A percentile compares a stretch with the other conserved stretches of the same genome.
Evolutionary conservation across 2,329 filamentous ascomycete species (phyloP).

Genomic region (Sporothrix euskadiensis): DNA sequence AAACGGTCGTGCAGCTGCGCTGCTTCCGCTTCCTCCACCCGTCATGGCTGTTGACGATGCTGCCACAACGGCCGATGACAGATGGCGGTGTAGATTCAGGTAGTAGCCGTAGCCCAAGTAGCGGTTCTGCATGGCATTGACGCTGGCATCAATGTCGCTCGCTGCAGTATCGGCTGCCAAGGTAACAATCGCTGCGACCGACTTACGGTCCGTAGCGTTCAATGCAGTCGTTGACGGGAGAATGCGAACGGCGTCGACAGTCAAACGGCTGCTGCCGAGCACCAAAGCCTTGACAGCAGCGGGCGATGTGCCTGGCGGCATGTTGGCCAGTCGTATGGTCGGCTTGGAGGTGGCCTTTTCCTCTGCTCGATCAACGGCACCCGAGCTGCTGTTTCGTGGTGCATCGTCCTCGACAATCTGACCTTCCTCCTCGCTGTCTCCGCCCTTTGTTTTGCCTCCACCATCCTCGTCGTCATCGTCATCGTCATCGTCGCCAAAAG

Average conservation of each 20-base stretch:
- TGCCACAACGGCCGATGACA: slow-evolving; percentile 74
- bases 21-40: not conserved
- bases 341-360: slow-evolving; percentile 63
- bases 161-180: slow-evolving; percentile 77
- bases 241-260: slow-evolving; percentile 73
- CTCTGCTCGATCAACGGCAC: slow-evolving; percentile 50
- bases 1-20: slow-evolving; percentile 40
- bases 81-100: slow-evolving; percentile 74
- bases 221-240: slow-evolving; percentile 54
- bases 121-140: slow-evolving; percentile 75
- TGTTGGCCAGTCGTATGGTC: slow-evolving; percentile 60
- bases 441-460: slow-evolving; percentile 39
- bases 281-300: slow-evolving; percentile 61
- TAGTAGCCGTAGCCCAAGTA: slow-evolving; percentile 86
- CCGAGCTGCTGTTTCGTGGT: slow-evolving; percentile 31
- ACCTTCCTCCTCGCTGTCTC: slow-evolving; percentile 9
- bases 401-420: slow-evolving; percentile 7
- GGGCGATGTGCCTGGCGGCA: slow-evolving; percentile 62
- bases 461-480: slow-evolving; percentile 63
- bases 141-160: slow-evolving; percentile 77
- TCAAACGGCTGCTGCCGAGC: slow-evolving; percentile 50
- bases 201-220: slow-evolving; percentile 66
- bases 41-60: slow-evolving; percentile 40
- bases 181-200: slow-evolving; percentile 75
- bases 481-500: slow-evolving; percentile 50